Base-by-base conservation (phyloP, 2,329 filamentous ascomycete genomes). In the Ceratocystis colombiana region DNA sequence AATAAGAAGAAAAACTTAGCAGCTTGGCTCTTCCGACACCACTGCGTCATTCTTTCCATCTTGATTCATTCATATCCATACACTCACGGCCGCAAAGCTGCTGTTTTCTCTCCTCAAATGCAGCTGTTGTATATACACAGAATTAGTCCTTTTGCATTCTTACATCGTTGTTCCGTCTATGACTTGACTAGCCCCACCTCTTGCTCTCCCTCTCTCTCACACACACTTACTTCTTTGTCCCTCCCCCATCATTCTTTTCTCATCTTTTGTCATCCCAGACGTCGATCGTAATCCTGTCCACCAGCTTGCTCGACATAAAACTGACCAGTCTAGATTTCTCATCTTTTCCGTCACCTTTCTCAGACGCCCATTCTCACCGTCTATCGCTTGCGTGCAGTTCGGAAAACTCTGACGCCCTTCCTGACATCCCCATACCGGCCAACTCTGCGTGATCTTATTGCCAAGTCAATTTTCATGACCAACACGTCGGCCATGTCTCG, bases 381-480 rank as follows among this genome's bases (percentile, higher is more conserved):
- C 64, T 77, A 81, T 69, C 85, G 87, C 61, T 80, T 88, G 22
- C 84, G 80, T 62, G 79, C 77, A 69, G 82, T 79, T 45, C 82
- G 84, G 45, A 71, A 76, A 44, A 74, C 78, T 3, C 80, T 90
- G 2, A 78, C 80, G 3, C 79, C 80, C 17, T 76, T 84, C 41
- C 78, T 89, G 10, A 76, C 77, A 6, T 81, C 81, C 5, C 80
- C 84, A 3, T 79, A 77, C 33, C 80, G 84, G 6, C 84, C 86
- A 1, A 80, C 83, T 3, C 77, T 86, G 1, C 74, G 82, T 46
- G 83, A 87, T 66, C 83, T 89, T 15, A 84, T 86, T 64, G 75
- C 78, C 25, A 81, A 85, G 50, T 81, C 79, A 73, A 88, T 90
- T 72, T 87, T 88, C 74, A 75, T 88, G 53, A 87, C 85, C 50